Conservation (phyloP, 2,329 filamentous ascomycete genomes). For the Harringtonia aguacate region DNA sequence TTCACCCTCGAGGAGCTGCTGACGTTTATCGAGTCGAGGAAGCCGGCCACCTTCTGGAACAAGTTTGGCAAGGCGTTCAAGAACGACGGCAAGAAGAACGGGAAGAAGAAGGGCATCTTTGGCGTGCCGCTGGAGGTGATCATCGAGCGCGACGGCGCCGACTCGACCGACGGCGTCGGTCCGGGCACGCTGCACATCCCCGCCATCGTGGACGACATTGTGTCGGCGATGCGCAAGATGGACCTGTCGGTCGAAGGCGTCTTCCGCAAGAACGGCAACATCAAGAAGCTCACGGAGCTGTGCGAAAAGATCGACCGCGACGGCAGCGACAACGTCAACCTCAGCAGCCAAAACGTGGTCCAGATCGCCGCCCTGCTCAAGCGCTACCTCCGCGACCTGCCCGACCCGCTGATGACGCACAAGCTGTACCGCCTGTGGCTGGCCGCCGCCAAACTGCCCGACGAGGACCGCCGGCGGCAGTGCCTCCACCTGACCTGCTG, state of each 20-base stretch:
- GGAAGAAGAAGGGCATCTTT: conserved; percentile 91
- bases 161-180: conserved; percentile 95
- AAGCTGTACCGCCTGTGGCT: conserved; percentile 91
- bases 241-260: conserved; percentile 98
- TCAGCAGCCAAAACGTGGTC: conserved; percentile 81
- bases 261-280: conserved; percentile 98
- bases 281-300: conserved; percentile 81
- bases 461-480: conserved; percentile 71
- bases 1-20: conserved; percentile 93
- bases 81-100: conserved; percentile 63
- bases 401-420: conserved; percentile 87
- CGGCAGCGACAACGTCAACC: conserved; percentile 74
- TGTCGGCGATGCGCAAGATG: conserved; percentile 95
- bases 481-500: conserved; percentile 88
- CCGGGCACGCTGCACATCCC: conserved; percentile 85
- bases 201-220: conserved; percentile 87
- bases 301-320: conserved; percentile 78
- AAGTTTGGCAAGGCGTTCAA: conserved; percentile 96
- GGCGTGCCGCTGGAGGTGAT: conserved; percentile 81
- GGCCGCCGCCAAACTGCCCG: conserved; percentile 75
- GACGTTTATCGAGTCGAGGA: conserved; percentile 83
- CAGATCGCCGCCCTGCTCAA: conserved; percentile 91
- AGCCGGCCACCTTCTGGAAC: conserved; percentile 88
- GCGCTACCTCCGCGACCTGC: conserved; percentile 88
- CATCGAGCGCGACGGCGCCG: conserved; percentile 85